Base-by-base conservation (phyloP, 2,329 filamentous ascomycete species). In the Colletotrichum cordylinicola region DNA sequence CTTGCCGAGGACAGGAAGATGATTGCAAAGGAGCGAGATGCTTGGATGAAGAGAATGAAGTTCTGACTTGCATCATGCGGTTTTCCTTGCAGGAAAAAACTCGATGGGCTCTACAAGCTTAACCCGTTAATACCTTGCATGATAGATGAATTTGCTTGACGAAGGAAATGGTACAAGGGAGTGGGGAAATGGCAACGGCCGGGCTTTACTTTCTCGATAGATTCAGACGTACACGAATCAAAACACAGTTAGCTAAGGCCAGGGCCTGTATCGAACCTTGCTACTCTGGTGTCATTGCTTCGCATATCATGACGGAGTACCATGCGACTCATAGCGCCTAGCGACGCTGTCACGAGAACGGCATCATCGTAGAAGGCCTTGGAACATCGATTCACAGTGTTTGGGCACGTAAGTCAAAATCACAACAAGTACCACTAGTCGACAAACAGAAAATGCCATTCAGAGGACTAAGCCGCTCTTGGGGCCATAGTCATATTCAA, bases 391-490 rank as follows among this genome's bases (percentile, higher is more conserved):
- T 21, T 13, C n/a, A n/a, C 56, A n/a, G 16, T 31, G 56, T 33
- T 60, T 29, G 43, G 3, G 43, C n/a, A 12, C n/a, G n/a, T 9
- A 56, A 6, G 31, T 21, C 58, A 15, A 15, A 21, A 33, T 61
- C 18, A 21, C 33, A 21, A 24, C 58, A 4, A 61, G 56, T 13
- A 8, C 27, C 58, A 15, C 18, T 15, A 16, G 33, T 6, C n/a
- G 39, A 43, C 13, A 58, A 9, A 70, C 77, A 81, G 64, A 72
- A 78, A 78, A 80, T 80, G 79, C 65, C 73, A 52, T 58, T 71
- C 60, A 43, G 27, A 70, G 58, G 24, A 55, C 60, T 52, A 33
- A 13, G 31, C 71, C 66, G 37, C 67, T 43, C 58, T n/a, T 13
- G n/a, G 37, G 62, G 66, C 71, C 48, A 56, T 21, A 39, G 37